Evolutionary conservation across 2,329 filamentous ascomycete species (phyloP).

Genomic region (Cryphonectria nitschkei): DNA sequence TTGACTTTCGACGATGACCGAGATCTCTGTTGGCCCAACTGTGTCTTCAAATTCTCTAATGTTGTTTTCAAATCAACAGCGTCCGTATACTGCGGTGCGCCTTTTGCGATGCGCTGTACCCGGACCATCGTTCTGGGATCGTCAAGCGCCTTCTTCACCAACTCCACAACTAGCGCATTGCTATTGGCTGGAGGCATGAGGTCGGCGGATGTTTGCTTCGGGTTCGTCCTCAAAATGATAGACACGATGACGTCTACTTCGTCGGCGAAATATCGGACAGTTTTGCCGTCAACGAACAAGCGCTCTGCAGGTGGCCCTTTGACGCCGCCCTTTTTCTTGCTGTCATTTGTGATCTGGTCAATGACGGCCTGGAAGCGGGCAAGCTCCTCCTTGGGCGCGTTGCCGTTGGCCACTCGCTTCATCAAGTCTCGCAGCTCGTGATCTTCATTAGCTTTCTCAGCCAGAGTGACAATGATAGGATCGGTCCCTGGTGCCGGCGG

Average conservation of each 20-base stretch:
- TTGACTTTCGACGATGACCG: slow-evolving; percentile 29
- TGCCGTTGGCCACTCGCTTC: slow-evolving; percentile 79
- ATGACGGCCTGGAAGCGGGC: slow-evolving; percentile 80
- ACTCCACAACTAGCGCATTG: slow-evolving; percentile 58
- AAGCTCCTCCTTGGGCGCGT: slow-evolving; percentile 71
- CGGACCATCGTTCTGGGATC: slow-evolving; percentile 53
- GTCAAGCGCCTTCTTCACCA: slow-evolving; percentile 62
- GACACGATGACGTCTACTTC: slow-evolving; percentile 61
- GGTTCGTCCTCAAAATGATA: slow-evolving; percentile 63
- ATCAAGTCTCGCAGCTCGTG: slow-evolving; percentile 75
- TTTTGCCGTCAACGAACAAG: slow-evolving; percentile 58
- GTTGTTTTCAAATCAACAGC: slow-evolving; percentile 57
- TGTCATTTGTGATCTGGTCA: slow-evolving; percentile 71
- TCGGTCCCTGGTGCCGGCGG: slow-evolving; percentile 51
- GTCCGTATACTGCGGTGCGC: slow-evolving; percentile 55
- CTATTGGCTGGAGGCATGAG: slow-evolving; percentile 57
- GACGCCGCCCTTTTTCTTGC: slow-evolving; percentile 54
- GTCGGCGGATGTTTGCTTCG: slow-evolving; percentile 56
- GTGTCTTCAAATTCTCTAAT: slow-evolving; percentile 52
- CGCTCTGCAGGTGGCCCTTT: slow-evolving; percentile 59
- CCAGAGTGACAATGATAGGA: slow-evolving; percentile 79
- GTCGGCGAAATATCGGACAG: slow-evolving; percentile 63
- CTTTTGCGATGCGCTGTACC: slow-evolving; percentile 58
- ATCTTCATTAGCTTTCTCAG: slow-evolving; percentile 75
- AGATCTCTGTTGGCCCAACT: slow-evolving; percentile 43